Conservation (phyloP, 2,329 filamentous ascomycete species). For the Stagonosporopsis chrysanthemi region DNA sequence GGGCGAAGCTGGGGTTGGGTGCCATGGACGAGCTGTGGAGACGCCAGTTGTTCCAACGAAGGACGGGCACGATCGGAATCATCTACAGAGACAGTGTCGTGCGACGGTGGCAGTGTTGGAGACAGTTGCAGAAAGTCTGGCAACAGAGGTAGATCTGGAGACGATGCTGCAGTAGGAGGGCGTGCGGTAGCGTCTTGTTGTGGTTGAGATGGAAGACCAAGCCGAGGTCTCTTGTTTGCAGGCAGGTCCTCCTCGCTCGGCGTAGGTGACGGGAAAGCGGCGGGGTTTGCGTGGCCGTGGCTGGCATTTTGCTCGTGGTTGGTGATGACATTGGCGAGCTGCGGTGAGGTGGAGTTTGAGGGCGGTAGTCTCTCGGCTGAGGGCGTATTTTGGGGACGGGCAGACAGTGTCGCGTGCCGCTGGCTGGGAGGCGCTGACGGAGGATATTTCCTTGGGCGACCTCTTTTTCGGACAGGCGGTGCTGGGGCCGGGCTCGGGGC, state of each 20-base stretch:
- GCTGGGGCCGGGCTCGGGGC: background rate
- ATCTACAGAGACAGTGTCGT: too few relatives aligned
- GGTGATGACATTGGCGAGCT: slow-evolving; percentile 39
- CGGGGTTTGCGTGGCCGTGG: slow-evolving; percentile 19
- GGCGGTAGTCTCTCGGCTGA: slow-evolving; percentile 25
- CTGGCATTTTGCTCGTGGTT: slow-evolving; percentile 7
- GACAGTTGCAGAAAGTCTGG: background rate
- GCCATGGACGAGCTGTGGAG: slow-evolving; percentile 15
- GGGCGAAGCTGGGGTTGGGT: background rate
- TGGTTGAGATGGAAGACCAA: background rate
- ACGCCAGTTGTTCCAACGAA: slow-evolving; percentile 7
- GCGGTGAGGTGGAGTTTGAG: slow-evolving; percentile 47
- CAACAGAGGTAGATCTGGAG: background rate
- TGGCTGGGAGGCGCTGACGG: slow-evolving; percentile 5
- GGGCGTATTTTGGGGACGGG: slow-evolving; percentile 4
- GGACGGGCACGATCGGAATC: background rate
- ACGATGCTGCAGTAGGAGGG: background rate
- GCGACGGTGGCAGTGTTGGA: background rate
- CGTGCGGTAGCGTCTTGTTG: too few relatives aligned
- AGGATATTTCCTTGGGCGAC: slow-evolving; percentile 21
- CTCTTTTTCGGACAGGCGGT: slow-evolving; percentile 11
- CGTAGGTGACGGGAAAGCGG: slow-evolving; percentile 67
- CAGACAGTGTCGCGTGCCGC: slow-evolving; percentile 1
- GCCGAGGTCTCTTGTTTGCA: slow-evolving; percentile 2
- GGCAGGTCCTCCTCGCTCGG: slow-evolving; percentile 62